These are phyloP conservation scores for Monosporozyma yasuniensis DNA, from an alignment of 805 yeast genomes.

Conservation along the genomic window DNA sequence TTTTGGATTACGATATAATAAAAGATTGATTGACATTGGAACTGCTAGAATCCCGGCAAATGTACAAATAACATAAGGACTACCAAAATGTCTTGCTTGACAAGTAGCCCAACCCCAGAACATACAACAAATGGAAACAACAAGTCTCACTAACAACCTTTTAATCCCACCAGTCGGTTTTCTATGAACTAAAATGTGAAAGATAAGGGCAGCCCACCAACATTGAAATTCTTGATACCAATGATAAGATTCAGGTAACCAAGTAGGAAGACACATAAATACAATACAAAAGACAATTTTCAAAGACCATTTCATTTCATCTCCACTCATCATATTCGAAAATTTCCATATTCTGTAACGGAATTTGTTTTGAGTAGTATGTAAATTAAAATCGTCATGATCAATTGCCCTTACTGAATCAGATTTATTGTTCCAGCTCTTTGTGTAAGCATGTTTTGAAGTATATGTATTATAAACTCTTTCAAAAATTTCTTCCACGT, in stretches of 20 bases:
- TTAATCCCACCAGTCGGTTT: slow-evolving; percentile 34
- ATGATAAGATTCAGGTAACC: slow-evolving; percentile 32
- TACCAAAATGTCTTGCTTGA: slow-evolving; percentile 32
- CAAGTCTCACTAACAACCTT: slow-evolving; percentile 26
- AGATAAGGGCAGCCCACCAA: slow-evolving; percentile 36
- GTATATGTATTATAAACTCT: slow-evolving; percentile 38
- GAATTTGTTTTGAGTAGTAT: slow-evolving; percentile 30
- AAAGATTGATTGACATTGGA: slow-evolving; percentile 29
- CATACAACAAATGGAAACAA: slow-evolving; percentile 33
- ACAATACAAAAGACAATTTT: slow-evolving; percentile 32
- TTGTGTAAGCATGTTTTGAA: slow-evolving; percentile 29
- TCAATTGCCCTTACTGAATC: slow-evolving; percentile 32
- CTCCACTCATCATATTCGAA: slow-evolving; percentile 27
- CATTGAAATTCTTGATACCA: slow-evolving; percentile 39
- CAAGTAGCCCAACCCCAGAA: slow-evolving; percentile 43
- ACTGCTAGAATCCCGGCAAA: slow-evolving; percentile 33
- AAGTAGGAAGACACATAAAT: slow-evolving; percentile 36
- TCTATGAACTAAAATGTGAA: slow-evolving; percentile 35
- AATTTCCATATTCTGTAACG: slow-evolving; percentile 35
- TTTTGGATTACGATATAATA: slow-evolving; percentile 35
- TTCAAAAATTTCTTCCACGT: slow-evolving; percentile 40
- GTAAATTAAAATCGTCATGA: slow-evolving; percentile 35
- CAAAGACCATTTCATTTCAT: slow-evolving; percentile 37
- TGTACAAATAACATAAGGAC: slow-evolving; percentile 34
- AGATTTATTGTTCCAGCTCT: slow-evolving; percentile 2